A percentile compares a stretch with the other conserved stretches of the same genome.
Evolutionary conservation across 2,329 filamentous ascomycete species (phyloP).

Genomic region (Fusarium neocosmosporiellum): DNA sequence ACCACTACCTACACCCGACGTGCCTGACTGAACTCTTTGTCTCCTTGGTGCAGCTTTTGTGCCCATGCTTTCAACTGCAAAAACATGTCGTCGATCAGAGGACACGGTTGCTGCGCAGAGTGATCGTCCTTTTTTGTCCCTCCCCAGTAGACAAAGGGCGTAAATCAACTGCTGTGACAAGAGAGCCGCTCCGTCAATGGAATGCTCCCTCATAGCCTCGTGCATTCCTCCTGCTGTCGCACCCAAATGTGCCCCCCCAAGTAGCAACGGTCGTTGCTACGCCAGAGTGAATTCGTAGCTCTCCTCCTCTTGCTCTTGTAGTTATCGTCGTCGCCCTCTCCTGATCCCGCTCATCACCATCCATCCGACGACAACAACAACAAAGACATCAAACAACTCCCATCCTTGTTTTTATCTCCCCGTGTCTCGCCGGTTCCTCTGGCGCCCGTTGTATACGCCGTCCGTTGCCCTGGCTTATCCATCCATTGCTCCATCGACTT

Average conservation of each 20-base stretch:
- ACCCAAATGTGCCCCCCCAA: conserved; percentile 28
- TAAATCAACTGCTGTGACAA: conserved; percentile 24
- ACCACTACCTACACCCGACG: background rate
- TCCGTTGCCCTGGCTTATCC: conserved; percentile 25
- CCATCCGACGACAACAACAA: conserved; percentile 1
- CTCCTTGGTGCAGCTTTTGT: background rate
- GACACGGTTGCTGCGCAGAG: conserved; percentile 19
- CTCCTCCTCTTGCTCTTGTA: conserved; percentile 10
- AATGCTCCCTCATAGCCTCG: conserved; percentile 45
- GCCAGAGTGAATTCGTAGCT: conserved; percentile 38
- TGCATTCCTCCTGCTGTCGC: conserved; percentile 43
- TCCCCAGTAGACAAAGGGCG: conserved; percentile 29
- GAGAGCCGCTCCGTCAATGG: conserved; percentile 34
- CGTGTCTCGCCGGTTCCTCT: conserved; percentile 42
- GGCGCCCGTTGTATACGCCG: conserved; percentile 23
- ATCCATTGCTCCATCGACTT: conserved; percentile 36
- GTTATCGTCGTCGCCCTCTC: background rate
- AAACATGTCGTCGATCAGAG: conserved; percentile 2
- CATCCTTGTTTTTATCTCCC: conserved; percentile 17
- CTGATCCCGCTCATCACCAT: background rate
- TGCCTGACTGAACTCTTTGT: conserved; percentile 9
- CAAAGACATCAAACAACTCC: conserved; percentile 15
- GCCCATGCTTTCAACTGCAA: background rate
- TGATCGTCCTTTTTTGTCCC: conserved; percentile 20
- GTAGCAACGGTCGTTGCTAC: conserved; percentile 41